Base-by-base conservation (phyloP, 495 filamentous ascomycete species). In the Monascus purpureus region DNA sequence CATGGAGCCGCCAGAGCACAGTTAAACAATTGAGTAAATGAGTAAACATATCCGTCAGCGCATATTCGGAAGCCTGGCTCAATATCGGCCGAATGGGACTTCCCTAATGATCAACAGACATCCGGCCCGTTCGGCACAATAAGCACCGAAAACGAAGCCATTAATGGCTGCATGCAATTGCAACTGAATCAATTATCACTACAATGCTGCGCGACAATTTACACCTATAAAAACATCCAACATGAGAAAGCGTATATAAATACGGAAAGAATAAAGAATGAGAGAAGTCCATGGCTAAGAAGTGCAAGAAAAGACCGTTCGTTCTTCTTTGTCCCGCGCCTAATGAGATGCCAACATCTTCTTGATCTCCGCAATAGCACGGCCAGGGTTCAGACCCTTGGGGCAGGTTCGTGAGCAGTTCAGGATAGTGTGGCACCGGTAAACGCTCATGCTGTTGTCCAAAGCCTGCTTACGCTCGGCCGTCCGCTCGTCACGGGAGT, bases 361-460 rank as follows among this genome's bases (percentile, higher is more conserved):
- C 80, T 96, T 97, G 61, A 94, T 92, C 73, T 93, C 76, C 37
- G 85, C 84, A 65, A 97, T 94, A 3, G 90, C 90, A 44, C 76
- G 67, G 28, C 82, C 90, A 12, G 90, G 90, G 66, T 96, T 97
- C 52, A 97, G 61, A 17, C 90, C 90, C 82, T 97, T 97, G 49
- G 90, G 90, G 59, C 90, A 97, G 35, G 88, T 93, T 55, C 80
- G 68, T 40, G 82, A 79, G 75, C 90, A 97, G 68, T 97, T 97
- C 45, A 97, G 71, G 56, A 97, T 97, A 36, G 90, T 97, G 71
- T 97, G 90, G 72, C 90, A 97, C 46, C 90, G 72, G 70, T 95
- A 97, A 51, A 97, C 50, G 63, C 80, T 88, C 90, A 97, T 97
- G 55, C 79, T 86, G 67, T 97, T 97, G 64, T 97, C 86, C 45